A percentile compares a stretch with the other conserved stretches of the same genome.
phyloP scores from a whole-genome alignment of 495 filamentous ascomycete species.

The Podospora fimiseda region DNA sequence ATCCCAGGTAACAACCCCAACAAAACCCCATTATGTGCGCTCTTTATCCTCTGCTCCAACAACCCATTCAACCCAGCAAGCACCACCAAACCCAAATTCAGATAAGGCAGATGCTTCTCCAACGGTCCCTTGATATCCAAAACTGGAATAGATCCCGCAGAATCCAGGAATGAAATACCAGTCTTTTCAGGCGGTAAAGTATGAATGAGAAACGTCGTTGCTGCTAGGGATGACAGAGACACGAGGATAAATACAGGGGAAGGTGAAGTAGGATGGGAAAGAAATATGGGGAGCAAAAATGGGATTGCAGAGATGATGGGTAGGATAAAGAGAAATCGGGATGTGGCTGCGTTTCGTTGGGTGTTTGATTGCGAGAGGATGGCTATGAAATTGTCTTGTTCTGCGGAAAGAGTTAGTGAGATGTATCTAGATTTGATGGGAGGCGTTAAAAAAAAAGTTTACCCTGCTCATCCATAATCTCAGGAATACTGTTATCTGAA shows the following conservation, averaged over 20 bases:
- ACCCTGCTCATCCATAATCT: neutral
- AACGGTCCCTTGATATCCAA: too few relatives aligned
- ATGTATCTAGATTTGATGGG: too few relatives aligned
- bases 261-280: neutral
- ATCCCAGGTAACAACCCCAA: slow-evolving; percentile 33
- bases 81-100: slow-evolving; percentile 24
- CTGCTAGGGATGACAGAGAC: neutral
- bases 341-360: slow-evolving; percentile 54
- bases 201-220: neutral
- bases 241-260: neutral
- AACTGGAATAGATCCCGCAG: too few relatives aligned
- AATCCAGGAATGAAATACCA: neutral
- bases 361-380: slow-evolving; percentile 35
- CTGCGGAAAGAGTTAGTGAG: neutral
- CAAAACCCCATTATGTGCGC: neutral
- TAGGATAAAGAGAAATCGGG: slow-evolving; percentile 49
- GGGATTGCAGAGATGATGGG: slow-evolving; percentile 45
- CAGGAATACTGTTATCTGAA: neutral
- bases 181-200: neutral
- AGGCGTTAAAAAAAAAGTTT: neutral
- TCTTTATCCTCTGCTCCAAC: neutral
- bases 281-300: slow-evolving; percentile 49
- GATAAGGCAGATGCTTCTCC: slow-evolving; percentile 35
- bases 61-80: slow-evolving; percentile 24
- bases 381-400: neutral